These are phyloP conservation scores for Lophiotrema nucula DNA, from an alignment of 495 filamentous ascomycete species.

Conservation along the genomic window DNA sequence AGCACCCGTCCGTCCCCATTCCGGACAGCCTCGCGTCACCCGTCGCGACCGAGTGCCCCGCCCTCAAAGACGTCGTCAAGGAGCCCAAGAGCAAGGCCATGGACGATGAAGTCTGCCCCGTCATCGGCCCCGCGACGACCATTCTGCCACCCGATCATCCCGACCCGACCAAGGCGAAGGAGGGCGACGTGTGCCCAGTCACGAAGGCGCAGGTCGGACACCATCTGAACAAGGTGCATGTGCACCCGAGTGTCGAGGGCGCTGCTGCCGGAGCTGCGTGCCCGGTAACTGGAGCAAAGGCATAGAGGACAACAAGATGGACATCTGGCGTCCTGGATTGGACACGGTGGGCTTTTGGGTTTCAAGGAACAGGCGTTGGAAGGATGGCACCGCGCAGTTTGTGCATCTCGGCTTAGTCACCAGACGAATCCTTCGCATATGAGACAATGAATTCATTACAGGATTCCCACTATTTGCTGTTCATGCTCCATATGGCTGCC, in stretches of 20 bases:
- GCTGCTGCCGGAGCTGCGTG: conserved; percentile 16
- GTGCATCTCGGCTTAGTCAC: not conserved
- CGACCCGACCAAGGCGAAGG: conserved; percentile 7
- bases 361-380: not conserved
- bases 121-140: conserved; percentile 27
- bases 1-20: conserved; percentile 23
- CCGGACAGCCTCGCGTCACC: not conserved
- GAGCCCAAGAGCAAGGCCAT: conserved; percentile 23
- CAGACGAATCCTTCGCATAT: not conserved
- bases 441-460: not conserved
- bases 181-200: conserved; percentile 27
- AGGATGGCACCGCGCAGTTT: not conserved
- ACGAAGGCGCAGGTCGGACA: conserved; percentile 28
- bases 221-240: conserved; percentile 27
- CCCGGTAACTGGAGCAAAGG: conserved; percentile 22
- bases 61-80: conserved; percentile 15
- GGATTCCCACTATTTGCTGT: too few relatives aligned
- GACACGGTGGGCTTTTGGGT: not conserved
- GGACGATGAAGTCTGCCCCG: conserved; percentile 31
- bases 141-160: conserved; percentile 30
- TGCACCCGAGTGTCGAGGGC: conserved; percentile 20
- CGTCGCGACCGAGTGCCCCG: conserved; percentile 20
- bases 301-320: not conserved
- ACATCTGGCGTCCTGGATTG: not conserved
- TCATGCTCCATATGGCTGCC: too few relatives aligned